Base-by-base conservation (phyloP, 2,329 filamentous ascomycete genomes). In the Tothia fuscella region DNA sequence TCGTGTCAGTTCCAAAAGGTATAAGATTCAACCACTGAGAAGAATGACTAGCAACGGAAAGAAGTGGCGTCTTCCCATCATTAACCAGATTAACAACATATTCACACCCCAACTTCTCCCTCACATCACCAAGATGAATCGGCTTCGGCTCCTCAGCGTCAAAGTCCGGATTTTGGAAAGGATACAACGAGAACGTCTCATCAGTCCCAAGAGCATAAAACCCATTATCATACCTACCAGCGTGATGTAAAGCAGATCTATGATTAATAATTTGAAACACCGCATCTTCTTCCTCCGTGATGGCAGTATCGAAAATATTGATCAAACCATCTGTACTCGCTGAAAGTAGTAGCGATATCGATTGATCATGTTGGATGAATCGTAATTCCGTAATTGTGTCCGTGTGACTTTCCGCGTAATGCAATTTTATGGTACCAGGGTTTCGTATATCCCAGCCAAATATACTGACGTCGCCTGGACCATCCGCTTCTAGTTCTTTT, bases 301-400 rank as follows among this genome's bases (percentile, higher is more conserved):
- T 53, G 36, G 70, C 68, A 14, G 75, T 80, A 61, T 91, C 79
- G 60, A 81, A 84, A 34, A 89, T 66, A 53, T 82, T 87, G 51
- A 89, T 71, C 1, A 89, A 71, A 5, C 82, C 82, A 59, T 91
- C 84, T 12, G 82, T 89, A 28, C 81, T 85, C 32, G 81, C 82
- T 1, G 82, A 85, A 9, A 89, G 67, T 5, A 89, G 70, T 13
- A 82, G 64, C 33, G 42, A 42, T 6, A 36, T 26, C 16, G 34
- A 31, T 5, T 26, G 21, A 14, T 24, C 25, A 24, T 38, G 19
- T 25, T 34, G 42, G n/a, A 44, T 54, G 38, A 52, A 52, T n/a
- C 60, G 51, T 44, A 72, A 62, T 50, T 72, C 68, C 2, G 76
- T 79, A 42, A 80, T 66, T 42, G 76, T 75, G 53, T 80, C 76